These are phyloP conservation scores for Camellia lanceoleosa DNA, from an alignment of 148 eudicot species.

Conservation along the genomic window DNA sequence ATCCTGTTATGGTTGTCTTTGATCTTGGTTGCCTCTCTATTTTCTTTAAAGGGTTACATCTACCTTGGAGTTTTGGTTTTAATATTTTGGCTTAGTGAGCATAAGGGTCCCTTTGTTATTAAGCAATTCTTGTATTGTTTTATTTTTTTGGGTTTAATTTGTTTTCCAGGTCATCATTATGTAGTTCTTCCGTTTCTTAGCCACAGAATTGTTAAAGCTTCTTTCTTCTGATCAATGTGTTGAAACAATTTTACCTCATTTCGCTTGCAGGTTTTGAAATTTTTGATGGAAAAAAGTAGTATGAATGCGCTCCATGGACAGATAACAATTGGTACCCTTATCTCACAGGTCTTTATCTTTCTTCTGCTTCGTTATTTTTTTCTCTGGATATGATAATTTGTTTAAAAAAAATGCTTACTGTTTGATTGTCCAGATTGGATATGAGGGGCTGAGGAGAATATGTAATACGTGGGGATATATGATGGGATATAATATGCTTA, in stretches of 20 bases:
- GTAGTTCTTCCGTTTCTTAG: background rate
- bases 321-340: constrained; percentile 85
- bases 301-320: constrained; percentile 80
- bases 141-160: background rate
- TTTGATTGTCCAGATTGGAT: background rate
- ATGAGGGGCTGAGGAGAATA: too few relatives aligned
- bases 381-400: background rate
- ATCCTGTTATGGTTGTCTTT: background rate
- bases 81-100: background rate
- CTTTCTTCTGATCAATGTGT: background rate
- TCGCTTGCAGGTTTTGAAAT: constrained; percentile 65
- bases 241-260: background rate
- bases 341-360: constrained; percentile 64
- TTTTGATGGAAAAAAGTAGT: constrained; percentile 88
- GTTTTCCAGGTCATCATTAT: background rate
- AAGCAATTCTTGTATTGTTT: background rate
- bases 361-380: background rate
- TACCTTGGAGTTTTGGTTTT: background rate
- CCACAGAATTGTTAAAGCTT: background rate
- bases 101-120: background rate
- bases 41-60: too few relatives aligned
- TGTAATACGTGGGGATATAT: too few relatives aligned
- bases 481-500: too few relatives aligned
- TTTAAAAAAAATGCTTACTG: background rate
- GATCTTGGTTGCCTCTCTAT: background rate